phyloP scores from a whole-genome alignment of 768 basidiomycete genomes.

The Phanerochaete sordida region DNA sequence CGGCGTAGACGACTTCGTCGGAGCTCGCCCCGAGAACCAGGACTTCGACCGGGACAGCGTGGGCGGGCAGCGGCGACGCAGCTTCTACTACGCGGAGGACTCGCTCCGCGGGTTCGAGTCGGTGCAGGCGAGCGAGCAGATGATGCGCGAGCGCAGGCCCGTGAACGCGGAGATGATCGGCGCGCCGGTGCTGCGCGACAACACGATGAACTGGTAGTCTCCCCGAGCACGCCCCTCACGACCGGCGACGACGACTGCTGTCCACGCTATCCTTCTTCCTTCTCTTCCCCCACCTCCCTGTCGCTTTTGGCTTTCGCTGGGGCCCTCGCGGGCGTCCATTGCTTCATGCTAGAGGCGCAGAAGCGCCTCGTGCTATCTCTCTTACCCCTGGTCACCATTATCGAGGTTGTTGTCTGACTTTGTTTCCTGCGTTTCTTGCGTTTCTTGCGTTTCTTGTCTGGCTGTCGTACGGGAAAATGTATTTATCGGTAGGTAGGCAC shows the following conservation, averaged over 20 bases:
- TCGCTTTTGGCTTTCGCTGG: not conserved
- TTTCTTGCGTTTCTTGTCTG: not conserved
- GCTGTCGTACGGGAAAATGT: constrained; percentile 4
- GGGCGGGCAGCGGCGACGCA: constrained; percentile 67
- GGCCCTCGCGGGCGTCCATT: not conserved
- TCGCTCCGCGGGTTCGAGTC: constrained; percentile 56
- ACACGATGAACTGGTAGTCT: constrained; percentile 77
- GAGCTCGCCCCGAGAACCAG: constrained; percentile 57
- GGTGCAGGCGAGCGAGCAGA: constrained; percentile 25
- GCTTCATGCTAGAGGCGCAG: not conserved
- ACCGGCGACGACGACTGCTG: not conserved
- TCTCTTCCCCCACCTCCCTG: not conserved
- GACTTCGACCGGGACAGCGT: constrained; percentile 77
- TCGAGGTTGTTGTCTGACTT: not conserved
- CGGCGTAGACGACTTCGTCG: constrained; percentile 29
- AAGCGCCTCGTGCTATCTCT: not conserved
- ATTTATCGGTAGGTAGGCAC: constrained; percentile 7
- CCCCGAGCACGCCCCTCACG: not conserved
- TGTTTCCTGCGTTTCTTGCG: not conserved
- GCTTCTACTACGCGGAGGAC: constrained; percentile 88
- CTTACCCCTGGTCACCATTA: not conserved
- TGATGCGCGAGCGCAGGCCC: constrained; percentile 56
- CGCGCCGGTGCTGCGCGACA: constrained; percentile 74
- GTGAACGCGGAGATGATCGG: constrained; percentile 64
- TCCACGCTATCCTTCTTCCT: not conserved